Evolutionary conservation across 2,329 filamentous ascomycete species (phyloP).

Genomic region (Rasamsonia emersonii): DNA sequence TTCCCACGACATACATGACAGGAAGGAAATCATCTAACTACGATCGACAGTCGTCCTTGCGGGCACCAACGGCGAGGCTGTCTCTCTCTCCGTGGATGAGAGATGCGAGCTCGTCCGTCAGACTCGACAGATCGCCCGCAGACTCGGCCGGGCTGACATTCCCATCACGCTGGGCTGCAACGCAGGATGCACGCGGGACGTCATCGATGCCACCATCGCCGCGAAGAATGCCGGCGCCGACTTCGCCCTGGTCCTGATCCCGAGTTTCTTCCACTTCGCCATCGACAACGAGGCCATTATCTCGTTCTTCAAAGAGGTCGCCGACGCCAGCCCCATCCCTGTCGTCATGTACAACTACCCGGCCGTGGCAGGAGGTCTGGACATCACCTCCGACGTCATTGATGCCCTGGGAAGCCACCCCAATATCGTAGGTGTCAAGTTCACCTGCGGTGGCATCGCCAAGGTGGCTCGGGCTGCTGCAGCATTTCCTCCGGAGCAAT

Average conservation of each 20-base stretch:
- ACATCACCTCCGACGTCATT: slow-evolving; percentile 35
- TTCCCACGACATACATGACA: slow-evolving; percentile 13
- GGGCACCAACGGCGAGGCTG: slow-evolving; percentile 40
- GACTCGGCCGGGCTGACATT: slow-evolving; percentile 23
- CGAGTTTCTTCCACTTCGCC: slow-evolving; percentile 62
- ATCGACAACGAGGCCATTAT: slow-evolving; percentile 52
- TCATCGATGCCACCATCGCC: slow-evolving; percentile 53
- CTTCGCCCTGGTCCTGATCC: slow-evolving; percentile 64
- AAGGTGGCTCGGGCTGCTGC: slow-evolving; percentile 35
- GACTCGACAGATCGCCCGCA: slow-evolving; percentile 29
- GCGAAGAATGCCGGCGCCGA: slow-evolving; percentile 60
- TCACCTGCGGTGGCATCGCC: slow-evolving; percentile 31
- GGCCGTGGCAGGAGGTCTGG: slow-evolving; percentile 33
- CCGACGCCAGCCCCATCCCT: slow-evolving; percentile 43
- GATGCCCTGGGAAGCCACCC: slow-evolving; percentile 21
- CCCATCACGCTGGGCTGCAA: slow-evolving; percentile 36
- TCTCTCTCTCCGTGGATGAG: slow-evolving; percentile 31
- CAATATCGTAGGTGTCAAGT: slow-evolving; percentile 30
- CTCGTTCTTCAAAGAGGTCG: slow-evolving; percentile 57
- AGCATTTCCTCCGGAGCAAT: slow-evolving; percentile 26
- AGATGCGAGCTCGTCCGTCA: slow-evolving; percentile 32
- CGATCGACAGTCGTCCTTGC: slow-evolving; percentile 26
- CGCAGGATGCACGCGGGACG: slow-evolving; percentile 31
- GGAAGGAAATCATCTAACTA: slow-evolving; percentile 1
- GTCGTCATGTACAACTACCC: slow-evolving; percentile 43